A percentile compares a stretch with the other conserved stretches of the same genome.
Conservation (phyloP, 345 rosid species). For the Odontarrhena argentea region DNA sequence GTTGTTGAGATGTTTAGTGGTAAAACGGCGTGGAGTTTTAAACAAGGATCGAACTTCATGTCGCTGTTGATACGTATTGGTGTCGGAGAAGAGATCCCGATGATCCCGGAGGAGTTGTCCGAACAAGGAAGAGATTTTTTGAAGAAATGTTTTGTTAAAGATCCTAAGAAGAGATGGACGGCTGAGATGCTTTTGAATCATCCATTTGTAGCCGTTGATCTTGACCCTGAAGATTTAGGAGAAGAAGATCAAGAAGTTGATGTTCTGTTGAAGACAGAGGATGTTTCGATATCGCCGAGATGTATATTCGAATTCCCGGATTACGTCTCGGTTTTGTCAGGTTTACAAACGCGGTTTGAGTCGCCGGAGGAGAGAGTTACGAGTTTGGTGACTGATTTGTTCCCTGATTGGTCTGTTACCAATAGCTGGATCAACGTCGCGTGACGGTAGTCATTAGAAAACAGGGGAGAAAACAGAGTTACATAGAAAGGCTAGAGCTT, state of each 20-base stretch:
- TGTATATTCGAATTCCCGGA: constrained; percentile 53
- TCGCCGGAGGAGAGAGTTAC: constrained; percentile 39
- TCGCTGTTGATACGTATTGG: constrained; percentile 62
- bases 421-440: constrained; percentile 47
- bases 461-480: constrained; percentile 33
- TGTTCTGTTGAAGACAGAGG: constrained; percentile 23
- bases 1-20: constrained; percentile 81
- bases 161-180: constrained; percentile 64
- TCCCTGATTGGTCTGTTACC: constrained; percentile 49
- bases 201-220: constrained; percentile 55
- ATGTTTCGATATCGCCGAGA: constrained; percentile 47
- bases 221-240: constrained; percentile 17
- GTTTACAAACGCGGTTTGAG: constrained; percentile 28
- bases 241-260: background rate
- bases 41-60: constrained; percentile 39
- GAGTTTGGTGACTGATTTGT: constrained; percentile 28
- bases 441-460: constrained; percentile 27
- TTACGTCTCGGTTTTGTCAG: constrained; percentile 42
- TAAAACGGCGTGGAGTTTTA: constrained; percentile 58
- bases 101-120: constrained; percentile 58
- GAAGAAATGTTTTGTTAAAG: constrained; percentile 58
- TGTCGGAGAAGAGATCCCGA: constrained; percentile 56
- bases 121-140: constrained; percentile 76
- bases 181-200: constrained; percentile 75
- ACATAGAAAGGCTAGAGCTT: constrained; percentile 22